Percentiles rank a stretch among this genome's conserved stretches.
These are phyloP conservation scores for Hypoxylon sp. DNA, from an alignment of 2,329 filamentous ascomycete genomes.

Conservation along the genomic window DNA sequence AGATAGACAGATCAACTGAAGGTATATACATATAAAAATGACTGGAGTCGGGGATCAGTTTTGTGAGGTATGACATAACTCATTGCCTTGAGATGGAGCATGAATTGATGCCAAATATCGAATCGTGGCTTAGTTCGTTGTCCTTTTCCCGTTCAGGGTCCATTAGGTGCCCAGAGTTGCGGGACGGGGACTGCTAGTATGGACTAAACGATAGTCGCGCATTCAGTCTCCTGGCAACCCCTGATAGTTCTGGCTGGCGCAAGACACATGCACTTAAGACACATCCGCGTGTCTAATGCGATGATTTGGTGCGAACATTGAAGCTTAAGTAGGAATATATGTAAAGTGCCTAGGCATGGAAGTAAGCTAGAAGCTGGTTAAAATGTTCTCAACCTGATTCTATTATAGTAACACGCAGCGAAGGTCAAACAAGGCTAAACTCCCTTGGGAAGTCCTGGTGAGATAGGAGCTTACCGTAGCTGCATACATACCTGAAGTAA, in stretches of 20 bases:
- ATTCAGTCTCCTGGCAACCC: background rate
- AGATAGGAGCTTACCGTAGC: slow-evolving; percentile 4
- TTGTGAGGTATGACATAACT: slow-evolving; percentile 20
- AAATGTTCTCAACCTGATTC: slow-evolving; percentile 4
- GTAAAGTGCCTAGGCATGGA: background rate
- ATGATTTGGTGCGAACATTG: background rate
- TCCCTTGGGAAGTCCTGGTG: background rate
- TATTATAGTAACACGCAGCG: slow-evolving; percentile 5
- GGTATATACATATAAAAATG: background rate
- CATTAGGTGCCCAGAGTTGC: slow-evolving; percentile 10
- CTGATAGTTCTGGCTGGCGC: background rate
- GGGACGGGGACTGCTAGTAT: slow-evolving; percentile 8
- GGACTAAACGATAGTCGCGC: slow-evolving; percentile 4
- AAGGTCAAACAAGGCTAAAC: slow-evolving; percentile 13
- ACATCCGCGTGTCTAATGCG: slow-evolving; percentile 13
- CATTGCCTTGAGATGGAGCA: slow-evolving; percentile 17
- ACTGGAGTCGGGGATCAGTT: background rate
- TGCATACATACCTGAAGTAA: slow-evolving; percentile 19
- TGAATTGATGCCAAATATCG: slow-evolving; percentile 13
- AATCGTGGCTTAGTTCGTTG: slow-evolving; percentile 7
- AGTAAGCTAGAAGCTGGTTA: background rate
- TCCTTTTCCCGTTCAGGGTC: slow-evolving; percentile 2
- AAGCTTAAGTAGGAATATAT: background rate
- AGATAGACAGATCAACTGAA: slow-evolving; percentile 1
- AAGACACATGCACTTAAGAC: slow-evolving; percentile 19